phyloP scores from a whole-genome alignment of 495 filamentous ascomycete species.

The Podospora pseudopauciseta region DNA sequence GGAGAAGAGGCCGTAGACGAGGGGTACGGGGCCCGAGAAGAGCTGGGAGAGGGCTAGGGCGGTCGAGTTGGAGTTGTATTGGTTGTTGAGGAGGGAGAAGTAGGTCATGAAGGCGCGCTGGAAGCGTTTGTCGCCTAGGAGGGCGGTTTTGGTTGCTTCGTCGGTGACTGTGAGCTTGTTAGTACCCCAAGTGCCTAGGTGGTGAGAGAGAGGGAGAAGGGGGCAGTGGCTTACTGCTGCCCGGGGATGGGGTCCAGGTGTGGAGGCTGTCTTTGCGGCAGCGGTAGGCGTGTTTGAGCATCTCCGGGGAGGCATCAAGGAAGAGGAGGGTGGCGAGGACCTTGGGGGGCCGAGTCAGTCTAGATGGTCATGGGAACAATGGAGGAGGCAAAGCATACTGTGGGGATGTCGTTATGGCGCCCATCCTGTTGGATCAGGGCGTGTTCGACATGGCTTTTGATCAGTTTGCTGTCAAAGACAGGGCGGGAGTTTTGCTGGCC shows the following conservation, averaged over 20 bases:
- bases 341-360: constrained; percentile 15
- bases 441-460: constrained; percentile 30
- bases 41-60: constrained; percentile 26
- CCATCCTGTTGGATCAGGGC: constrained; percentile 29
- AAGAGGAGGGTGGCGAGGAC: constrained; percentile 27
- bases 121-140: constrained; percentile 15
- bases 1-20: constrained; percentile 30
- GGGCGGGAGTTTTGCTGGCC: constrained; percentile 19
- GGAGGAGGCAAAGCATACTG: constrained; percentile 12
- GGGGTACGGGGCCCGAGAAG: constrained; percentile 22
- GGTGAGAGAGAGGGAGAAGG: background rate
- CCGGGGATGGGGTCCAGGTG: constrained; percentile 27
- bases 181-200: background rate
- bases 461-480: constrained; percentile 28
- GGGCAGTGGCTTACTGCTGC: background rate
- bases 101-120: constrained; percentile 34
- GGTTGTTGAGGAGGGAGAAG: constrained; percentile 32
- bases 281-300: constrained; percentile 24
- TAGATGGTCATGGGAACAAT: background rate
- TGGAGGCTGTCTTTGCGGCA: constrained; percentile 14
- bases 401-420: constrained; percentile 25
- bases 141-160: background rate
- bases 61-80: constrained; percentile 21
- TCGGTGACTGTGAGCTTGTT: background rate
- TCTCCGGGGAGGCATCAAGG: constrained; percentile 16